These are phyloP conservation scores for Flaveria brownii DNA, from an alignment of 129 eudicot genomes.

Conservation along the genomic window DNA sequence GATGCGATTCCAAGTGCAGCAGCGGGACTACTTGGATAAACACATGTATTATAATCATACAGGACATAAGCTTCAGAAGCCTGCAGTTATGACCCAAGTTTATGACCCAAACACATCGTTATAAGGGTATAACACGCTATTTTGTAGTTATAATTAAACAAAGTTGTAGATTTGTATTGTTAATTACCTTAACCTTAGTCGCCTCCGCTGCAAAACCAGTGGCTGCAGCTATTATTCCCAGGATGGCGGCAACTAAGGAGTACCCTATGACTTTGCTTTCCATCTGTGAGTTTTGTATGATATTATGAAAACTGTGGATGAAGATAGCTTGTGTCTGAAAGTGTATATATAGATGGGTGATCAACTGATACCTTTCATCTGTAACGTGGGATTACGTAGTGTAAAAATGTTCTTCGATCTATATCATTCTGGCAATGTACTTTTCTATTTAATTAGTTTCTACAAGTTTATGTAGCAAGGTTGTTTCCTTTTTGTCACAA, in stretches of 20 bases:
- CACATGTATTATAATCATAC: background rate
- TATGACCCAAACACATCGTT: background rate
- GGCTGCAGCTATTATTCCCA: conserved; percentile 37
- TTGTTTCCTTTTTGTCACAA: no score
- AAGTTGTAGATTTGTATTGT: background rate
- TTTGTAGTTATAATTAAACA: background rate
- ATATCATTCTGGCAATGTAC: no score
- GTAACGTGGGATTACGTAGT: no score
- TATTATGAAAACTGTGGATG: background rate
- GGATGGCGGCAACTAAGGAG: conserved; percentile 22
- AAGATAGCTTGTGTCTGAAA: conserved; percentile 13
- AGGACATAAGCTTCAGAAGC: conserved; percentile 21
- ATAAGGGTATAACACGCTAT: background rate
- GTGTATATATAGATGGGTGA: no score
- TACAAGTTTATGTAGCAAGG: no score
- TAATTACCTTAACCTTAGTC: conserved; percentile 33
- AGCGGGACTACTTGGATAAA: conserved; percentile 47
- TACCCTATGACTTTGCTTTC: conserved; percentile 23
- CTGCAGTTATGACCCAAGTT: no score
- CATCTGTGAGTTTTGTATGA: conserved; percentile 11
- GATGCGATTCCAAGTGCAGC: conserved; percentile 35
- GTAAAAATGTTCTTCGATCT: no score
- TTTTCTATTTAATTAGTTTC: no score
- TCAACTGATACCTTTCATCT: no score
- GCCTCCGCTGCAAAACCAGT: conserved; percentile 40